Conservation (phyloP, 495 filamentous ascomycete genomes). For the Hyaloscypha bicolor region DNA sequence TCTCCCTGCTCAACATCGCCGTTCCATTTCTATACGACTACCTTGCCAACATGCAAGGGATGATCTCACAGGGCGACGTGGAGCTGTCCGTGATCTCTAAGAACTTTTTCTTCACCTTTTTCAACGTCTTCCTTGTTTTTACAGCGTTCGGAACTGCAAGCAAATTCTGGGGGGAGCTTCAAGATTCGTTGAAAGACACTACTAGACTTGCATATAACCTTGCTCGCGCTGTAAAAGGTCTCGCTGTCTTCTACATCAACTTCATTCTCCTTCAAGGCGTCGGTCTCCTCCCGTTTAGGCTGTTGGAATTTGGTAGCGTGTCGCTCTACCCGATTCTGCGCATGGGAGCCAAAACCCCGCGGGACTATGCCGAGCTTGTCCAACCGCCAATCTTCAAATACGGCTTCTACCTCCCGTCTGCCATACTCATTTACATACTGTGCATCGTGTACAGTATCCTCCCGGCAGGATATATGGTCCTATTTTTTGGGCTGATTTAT, state of each 20-base stretch:
- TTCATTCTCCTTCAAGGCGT: conserved; percentile 92
- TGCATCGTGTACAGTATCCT: conserved; percentile 94
- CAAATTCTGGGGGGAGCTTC: conserved; percentile 69
- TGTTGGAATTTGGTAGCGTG: conserved; percentile 88
- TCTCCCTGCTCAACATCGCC: conserved; percentile 83
- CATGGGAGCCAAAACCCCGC: conserved; percentile 81
- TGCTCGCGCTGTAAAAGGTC: conserved; percentile 69
- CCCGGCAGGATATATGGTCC: conserved; percentile 77
- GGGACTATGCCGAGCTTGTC: conserved; percentile 84
- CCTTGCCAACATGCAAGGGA: conserved; percentile 86
- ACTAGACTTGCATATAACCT: conserved; percentile 75
- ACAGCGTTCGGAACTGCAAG: conserved; percentile 85
- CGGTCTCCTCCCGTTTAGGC: conserved; percentile 88
- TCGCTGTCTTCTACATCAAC: conserved; percentile 88
- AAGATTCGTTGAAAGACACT: conserved; percentile 74
- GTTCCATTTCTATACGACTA: conserved; percentile 96
- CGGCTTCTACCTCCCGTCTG: conserved; percentile 91
- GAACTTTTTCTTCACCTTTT: conserved; percentile 99
- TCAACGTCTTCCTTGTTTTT: conserved; percentile 97
- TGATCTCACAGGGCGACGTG: conserved; percentile 93
- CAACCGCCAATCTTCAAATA: conserved; percentile 91
- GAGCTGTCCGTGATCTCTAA: conserved; percentile 95
- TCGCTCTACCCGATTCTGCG: conserved; percentile 80
- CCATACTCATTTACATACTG: conserved; percentile 88
- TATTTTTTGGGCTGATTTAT: conserved; percentile 82